These are phyloP conservation scores for Myriosclerotinia scirpicola DNA, from an alignment of 2,329 filamentous ascomycete species.

Conservation along the genomic window DNA sequence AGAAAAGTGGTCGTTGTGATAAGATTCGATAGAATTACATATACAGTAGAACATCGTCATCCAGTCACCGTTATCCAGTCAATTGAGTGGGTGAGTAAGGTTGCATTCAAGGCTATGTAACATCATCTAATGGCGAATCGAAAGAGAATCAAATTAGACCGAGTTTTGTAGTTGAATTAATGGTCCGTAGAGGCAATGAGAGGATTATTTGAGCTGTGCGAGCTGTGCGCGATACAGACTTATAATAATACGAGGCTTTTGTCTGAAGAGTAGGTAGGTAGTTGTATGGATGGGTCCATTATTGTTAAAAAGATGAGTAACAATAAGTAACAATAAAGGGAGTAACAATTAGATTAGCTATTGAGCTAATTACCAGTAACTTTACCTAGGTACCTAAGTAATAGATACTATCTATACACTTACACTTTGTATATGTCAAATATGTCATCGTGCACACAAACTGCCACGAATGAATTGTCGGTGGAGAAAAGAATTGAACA, in stretches of 20 bases:
- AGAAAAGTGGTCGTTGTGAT: neutral
- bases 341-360: too few species aligned
- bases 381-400: too few species aligned
- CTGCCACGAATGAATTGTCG: slow-evolving; percentile 18
- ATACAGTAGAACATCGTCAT: neutral
- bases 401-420: too few species aligned
- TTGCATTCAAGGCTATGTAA: slow-evolving; percentile 16
- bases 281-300: neutral
- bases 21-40: slow-evolving; percentile 6
- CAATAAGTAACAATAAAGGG: too few species aligned
- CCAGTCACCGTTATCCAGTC: neutral
- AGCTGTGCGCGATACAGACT: too few species aligned
- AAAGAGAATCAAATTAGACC: neutral
- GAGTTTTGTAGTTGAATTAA: neutral
- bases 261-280: neutral
- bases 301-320: neutral
- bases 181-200: neutral
- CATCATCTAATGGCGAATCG: neutral
- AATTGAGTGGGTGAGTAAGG: slow-evolving; percentile 8
- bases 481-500: slow-evolving; percentile 5
- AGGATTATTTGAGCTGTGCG: neutral
- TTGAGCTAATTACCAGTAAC: too few species aligned
- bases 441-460: slow-evolving; percentile 17
- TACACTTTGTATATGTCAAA: neutral
- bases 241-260: too few species aligned